Evolutionary conservation across 2,329 filamentous ascomycete genomes (phyloP).

Genomic region (Drechslerella stenobrocha): DNA sequence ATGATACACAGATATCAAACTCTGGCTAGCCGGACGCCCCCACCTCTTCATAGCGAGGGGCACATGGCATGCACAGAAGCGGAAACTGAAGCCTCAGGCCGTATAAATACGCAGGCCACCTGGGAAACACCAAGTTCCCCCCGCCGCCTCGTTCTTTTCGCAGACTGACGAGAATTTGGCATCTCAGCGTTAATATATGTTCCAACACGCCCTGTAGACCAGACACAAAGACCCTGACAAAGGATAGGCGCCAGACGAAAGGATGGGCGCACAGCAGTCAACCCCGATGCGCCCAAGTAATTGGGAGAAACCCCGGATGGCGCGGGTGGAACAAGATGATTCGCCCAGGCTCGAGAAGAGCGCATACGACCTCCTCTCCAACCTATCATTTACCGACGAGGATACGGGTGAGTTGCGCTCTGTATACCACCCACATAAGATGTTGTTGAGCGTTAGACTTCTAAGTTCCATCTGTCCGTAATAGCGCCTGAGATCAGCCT

Average conservation of each 20-base stretch:
- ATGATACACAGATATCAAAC: background rate
- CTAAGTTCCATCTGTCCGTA: background rate
- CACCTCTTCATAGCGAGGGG: background rate
- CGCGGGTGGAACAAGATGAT: background rate
- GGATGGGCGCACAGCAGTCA: constrained; percentile 32
- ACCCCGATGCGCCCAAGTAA: constrained; percentile 6
- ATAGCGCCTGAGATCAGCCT: constrained; percentile 26
- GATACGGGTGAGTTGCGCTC: constrained; percentile 11
- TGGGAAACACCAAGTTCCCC: too few relatives aligned
- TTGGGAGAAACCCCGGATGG: constrained; percentile 14
- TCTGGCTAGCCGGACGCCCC: background rate
- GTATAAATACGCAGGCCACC: too few relatives aligned
- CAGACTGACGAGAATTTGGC: too few relatives aligned
- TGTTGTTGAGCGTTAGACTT: constrained; percentile 17
- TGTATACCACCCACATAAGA: background rate
- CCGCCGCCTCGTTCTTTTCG: too few relatives aligned
- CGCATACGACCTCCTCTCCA: constrained; percentile 28
- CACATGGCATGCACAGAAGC: constrained; percentile 1
- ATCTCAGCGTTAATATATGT: too few relatives aligned
- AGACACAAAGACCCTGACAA: too few relatives aligned
- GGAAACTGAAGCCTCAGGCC: background rate
- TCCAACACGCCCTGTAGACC: too few relatives aligned
- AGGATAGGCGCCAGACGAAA: background rate
- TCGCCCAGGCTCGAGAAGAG: constrained; percentile 23
- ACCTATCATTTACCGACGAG: constrained; percentile 45